phyloP scores from a whole-genome alignment of 2,329 filamentous ascomycete genomes.

The Gnomoniopsis sp. region DNA sequence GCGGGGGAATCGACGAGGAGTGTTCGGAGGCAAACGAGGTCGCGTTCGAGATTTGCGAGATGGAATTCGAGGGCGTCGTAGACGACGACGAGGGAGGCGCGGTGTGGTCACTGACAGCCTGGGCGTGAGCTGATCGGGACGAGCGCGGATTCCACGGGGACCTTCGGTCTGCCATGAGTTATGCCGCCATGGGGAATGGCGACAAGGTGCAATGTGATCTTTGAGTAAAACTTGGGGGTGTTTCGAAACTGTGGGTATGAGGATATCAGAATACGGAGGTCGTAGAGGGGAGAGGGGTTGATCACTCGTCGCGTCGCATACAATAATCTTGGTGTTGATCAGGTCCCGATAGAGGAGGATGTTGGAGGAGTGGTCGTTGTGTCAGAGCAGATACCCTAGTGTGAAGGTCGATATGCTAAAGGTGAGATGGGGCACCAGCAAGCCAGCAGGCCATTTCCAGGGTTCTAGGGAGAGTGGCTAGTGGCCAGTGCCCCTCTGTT shows the following conservation, averaged over 20 bases:
- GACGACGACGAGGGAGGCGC: slow-evolving; percentile 21
- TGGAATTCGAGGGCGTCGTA: slow-evolving; percentile 18
- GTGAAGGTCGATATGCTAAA: too few relatives aligned
- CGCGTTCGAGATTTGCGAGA: slow-evolving; percentile 11
- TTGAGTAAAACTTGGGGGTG: neutral
- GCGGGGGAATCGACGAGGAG: neutral
- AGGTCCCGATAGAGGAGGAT: too few relatives aligned
- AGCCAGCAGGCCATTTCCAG: too few relatives aligned
- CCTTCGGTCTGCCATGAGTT: slow-evolving; percentile 67
- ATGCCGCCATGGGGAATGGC: slow-evolving; percentile 56
- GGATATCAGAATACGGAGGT: neutral
- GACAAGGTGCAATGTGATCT: slow-evolving; percentile 17
- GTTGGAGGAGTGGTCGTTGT: too few relatives aligned
- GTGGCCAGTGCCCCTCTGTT: too few relatives aligned
- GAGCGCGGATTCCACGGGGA: slow-evolving; percentile 39
- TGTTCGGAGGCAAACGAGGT: neutral
- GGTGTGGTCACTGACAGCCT: slow-evolving; percentile 41
- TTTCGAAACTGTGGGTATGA: neutral
- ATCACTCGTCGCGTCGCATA: too few relatives aligned
- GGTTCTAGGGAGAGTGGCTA: too few relatives aligned
- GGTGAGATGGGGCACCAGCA: too few relatives aligned
- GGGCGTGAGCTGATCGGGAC: slow-evolving; percentile 40
- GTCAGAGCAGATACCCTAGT: too few relatives aligned
- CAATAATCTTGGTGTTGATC: too few relatives aligned
- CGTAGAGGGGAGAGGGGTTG: neutral